Evolutionary conservation across 129 eudicot species (phyloP).

Genomic region (Arctium minus): DNA sequence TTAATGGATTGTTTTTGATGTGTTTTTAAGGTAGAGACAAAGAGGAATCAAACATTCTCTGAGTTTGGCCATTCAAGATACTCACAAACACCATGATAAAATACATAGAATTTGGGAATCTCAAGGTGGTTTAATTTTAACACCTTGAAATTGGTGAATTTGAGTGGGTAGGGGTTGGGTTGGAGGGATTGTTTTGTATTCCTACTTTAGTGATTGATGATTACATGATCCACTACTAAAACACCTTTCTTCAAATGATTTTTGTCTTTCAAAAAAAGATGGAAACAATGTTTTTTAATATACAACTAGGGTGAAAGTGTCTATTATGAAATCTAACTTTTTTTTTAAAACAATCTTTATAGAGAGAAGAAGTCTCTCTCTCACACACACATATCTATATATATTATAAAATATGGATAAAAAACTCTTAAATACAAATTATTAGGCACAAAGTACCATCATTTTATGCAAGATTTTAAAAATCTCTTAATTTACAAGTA

Average conservation of each 20-base stretch:
- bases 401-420: too few relatives aligned
- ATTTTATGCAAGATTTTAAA: too few relatives aligned
- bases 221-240: constrained; percentile 11
- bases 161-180: background rate
- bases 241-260: background rate
- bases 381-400: too few relatives aligned
- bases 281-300: background rate
- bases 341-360: background rate
- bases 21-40: constrained; percentile 29
- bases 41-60: constrained; percentile 90
- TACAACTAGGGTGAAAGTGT: background rate
- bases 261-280: background rate
- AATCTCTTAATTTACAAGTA: too few relatives aligned
- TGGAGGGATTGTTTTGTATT: background rate
- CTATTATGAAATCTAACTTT: background rate
- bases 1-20: constrained; percentile 26
- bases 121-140: constrained; percentile 32
- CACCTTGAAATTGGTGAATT: constrained; percentile 40
- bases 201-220: constrained; percentile 10
- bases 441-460: too few relatives aligned
- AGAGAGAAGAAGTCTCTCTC: background rate
- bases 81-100: constrained; percentile 42
- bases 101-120: constrained; percentile 54
- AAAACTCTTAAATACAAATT: too few relatives aligned
- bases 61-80: constrained; percentile 72